Percentiles rank a stretch among this genome's conserved stretches.
Evolutionary conservation across 306 rosid species (phyloP).

Genomic region (Fragaria ananassa): DNA sequence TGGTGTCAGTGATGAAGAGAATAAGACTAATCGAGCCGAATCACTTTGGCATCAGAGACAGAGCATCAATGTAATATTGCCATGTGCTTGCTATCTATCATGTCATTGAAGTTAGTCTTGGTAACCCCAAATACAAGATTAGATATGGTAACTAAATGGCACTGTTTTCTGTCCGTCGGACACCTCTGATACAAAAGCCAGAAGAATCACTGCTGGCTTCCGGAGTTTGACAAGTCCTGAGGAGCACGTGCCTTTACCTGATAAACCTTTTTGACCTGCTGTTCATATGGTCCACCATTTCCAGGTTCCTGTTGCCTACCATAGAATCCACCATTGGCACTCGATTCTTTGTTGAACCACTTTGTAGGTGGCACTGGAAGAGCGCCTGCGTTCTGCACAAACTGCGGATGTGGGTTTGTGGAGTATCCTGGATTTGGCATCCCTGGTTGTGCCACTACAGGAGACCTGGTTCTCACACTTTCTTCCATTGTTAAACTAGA

Average conservation of each 20-base stretch:
- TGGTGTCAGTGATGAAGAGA: not conserved
- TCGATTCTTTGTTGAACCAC: constrained; percentile 62
- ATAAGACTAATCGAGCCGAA: not conserved
- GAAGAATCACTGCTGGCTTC: constrained; percentile 37
- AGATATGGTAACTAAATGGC: not conserved
- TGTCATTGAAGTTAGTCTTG: not conserved
- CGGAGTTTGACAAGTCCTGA: constrained; percentile 44
- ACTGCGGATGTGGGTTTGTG: constrained; percentile 34
- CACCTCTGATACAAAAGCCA: constrained; percentile 26
- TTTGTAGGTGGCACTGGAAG: constrained; percentile 86
- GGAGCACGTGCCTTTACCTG: constrained; percentile 50
- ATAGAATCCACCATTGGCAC: constrained; percentile 34
- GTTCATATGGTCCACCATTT: constrained; percentile 48
- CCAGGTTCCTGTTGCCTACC: not conserved
- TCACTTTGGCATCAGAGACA: not conserved
- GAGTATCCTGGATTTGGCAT: constrained; percentile 41
- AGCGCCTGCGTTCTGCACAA: constrained; percentile 40
- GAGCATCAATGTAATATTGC: not conserved
- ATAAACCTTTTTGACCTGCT: constrained; percentile 59
- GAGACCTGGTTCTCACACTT: constrained; percentile 42
- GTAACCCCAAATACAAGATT: not conserved
- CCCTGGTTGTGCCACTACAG: constrained; percentile 30
- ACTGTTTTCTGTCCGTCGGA: not conserved
- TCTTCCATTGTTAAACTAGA: constrained; percentile 45
- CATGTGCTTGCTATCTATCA: not conserved